Evolutionary conservation across 441 rosid genomes (phyloP).

Genomic region (Theobroma grandiflorum): DNA sequence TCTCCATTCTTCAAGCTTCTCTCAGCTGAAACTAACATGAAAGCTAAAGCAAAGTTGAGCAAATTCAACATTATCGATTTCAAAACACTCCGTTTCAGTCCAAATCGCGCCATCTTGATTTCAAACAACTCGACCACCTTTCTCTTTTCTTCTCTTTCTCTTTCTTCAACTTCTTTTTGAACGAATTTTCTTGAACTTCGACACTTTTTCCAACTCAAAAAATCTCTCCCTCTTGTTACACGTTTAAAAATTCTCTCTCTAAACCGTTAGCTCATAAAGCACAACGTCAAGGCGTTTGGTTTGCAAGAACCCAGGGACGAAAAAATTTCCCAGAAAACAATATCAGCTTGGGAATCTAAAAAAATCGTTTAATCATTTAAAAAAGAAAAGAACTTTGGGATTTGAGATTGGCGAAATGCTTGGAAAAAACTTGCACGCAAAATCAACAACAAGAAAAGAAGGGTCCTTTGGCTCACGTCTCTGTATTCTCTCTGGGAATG

Average conservation of each 20-base stretch:
- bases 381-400: background rate
- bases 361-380: no score
- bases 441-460: background rate
- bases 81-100: constrained; percentile 47
- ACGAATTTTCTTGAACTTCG: background rate
- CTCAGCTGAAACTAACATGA: constrained; percentile 65
- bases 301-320: background rate
- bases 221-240: background rate
- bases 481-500: background rate
- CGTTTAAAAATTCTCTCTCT: background rate
- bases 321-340: background rate
- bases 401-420: background rate
- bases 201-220: constrained; percentile 3
- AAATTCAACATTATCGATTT: constrained; percentile 44
- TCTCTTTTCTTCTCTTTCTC: background rate
- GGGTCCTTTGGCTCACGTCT: background rate
- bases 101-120: constrained; percentile 48
- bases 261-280: background rate
- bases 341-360: background rate
- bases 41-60: constrained; percentile 46
- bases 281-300: constrained; percentile 9
- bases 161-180: background rate
- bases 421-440: background rate
- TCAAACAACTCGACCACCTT: background rate
- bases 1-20: constrained; percentile 51